Conservation (phyloP, 257 asterid species). For the Eucommia ulmoides region DNA sequence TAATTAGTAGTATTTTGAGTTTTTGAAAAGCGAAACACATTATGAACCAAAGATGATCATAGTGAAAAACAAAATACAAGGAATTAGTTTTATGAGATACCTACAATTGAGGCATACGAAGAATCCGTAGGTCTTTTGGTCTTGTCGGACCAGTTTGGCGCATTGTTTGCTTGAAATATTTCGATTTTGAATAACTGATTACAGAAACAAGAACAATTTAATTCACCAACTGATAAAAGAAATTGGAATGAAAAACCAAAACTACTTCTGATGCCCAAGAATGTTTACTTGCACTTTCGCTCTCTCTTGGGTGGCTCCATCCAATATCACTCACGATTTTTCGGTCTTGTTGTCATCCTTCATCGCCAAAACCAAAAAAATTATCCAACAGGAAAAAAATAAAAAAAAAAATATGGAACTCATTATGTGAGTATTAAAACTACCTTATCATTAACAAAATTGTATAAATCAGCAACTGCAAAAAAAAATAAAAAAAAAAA, state of each 20-base stretch:
- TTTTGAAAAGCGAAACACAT: no score
- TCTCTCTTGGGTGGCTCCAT: conserved; percentile 89
- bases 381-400: neutral
- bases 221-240: neutral
- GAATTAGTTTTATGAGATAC: conserved; percentile 11
- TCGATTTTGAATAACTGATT: conserved; percentile 83
- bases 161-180: conserved; percentile 98
- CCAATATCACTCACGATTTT: conserved; percentile 90
- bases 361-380: conserved; percentile 9
- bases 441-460: conserved; percentile 92
- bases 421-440: neutral
- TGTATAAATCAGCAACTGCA: conserved; percentile 96
- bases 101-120: conserved; percentile 99
- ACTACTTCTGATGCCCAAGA: neutral
- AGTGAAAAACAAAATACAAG: neutral
- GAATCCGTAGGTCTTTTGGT: conserved; percentile 96
- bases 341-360: conserved; percentile 85
- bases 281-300: conserved; percentile 88
- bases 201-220: conserved; percentile 4
- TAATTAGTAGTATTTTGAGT: no score
- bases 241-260: neutral
- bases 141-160: conserved; percentile 94
- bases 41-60: neutral
- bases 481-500: no score
- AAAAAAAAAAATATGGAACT: neutral